Base-by-base conservation (phyloP, 2,329 filamentous ascomycete species). In the Penicillium sp. region DNA sequence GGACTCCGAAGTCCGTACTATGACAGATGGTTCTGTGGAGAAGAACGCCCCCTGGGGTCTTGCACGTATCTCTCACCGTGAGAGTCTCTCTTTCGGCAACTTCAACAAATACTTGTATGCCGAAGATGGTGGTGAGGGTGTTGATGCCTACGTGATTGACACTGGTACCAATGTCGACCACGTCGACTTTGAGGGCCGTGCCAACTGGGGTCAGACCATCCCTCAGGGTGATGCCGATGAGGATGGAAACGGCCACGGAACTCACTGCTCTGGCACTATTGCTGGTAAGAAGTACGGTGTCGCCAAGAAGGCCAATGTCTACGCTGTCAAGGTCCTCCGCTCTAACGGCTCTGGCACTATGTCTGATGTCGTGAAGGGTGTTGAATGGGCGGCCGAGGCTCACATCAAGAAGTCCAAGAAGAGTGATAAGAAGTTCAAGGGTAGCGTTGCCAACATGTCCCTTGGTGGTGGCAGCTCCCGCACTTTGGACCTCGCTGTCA, bases 21-120 rank as follows among this genome's bases (percentile, higher is more conserved):
- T 95, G 78, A 10, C 27, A 3, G 76, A 75, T 53, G 67, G 72
- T 45, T 71, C 76, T 61, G 80, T 84, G 7, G 91, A 99, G 85
- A 94, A 91, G 82, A 88, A 90, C 74, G 90, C 95, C 61, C 94
- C 94, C n/a, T 99, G 95, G 94, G 94, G 95, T 80, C 84, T 99
- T 62, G 94, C 95, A 66, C 91, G 94, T 85, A 90, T 99, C 78
- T 99, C 94, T 32, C 94, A 99, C 82, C 90, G 94, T 66, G 82
- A 94, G 62, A 82, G 83, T 61, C 83, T 99, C 64, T 88, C 84
- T 74, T 97, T 99, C 73, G 88, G 89, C 67, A 92, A 85, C 74
- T 97, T 94, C 81, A 97, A 97, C 85, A 97, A 97, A 81, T 99
- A 99, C 81, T 84, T 97, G 35, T 99, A 94, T 75, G 84, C 91